A percentile compares a stretch with the other conserved stretches of the same genome.
Evolutionary conservation across 2,329 filamentous ascomycete genomes (phyloP).

Genomic region (Claviceps digitariae): DNA sequence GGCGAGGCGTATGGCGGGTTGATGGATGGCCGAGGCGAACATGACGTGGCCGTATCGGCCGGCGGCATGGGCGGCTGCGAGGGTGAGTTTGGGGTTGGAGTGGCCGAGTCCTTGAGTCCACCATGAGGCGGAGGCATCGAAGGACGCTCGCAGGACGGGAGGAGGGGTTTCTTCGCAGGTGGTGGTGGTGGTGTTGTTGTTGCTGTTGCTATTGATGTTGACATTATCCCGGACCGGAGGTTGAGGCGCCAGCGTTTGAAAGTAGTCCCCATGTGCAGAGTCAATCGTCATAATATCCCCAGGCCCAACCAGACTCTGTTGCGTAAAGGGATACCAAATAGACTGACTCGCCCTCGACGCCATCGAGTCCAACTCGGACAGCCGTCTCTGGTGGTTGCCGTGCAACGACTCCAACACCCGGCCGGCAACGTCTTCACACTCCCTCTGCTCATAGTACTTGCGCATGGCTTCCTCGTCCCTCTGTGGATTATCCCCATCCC

Average conservation of each 20-base stretch:
- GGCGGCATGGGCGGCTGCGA: constrained; percentile 68
- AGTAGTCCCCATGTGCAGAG: constrained; percentile 66
- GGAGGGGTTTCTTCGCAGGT: not conserved
- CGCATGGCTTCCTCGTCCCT: constrained; percentile 45
- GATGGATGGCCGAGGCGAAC: constrained; percentile 70
- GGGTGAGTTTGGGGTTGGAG: constrained; percentile 54
- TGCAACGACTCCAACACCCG: constrained; percentile 38
- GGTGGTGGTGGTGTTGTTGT: not conserved
- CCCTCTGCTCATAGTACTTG: constrained; percentile 46
- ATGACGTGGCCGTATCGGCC: constrained; percentile 80
- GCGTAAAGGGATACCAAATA: constrained; percentile 84
- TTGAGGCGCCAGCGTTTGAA: constrained; percentile 39
- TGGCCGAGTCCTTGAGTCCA: constrained; percentile 85
- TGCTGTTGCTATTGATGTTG: not conserved
- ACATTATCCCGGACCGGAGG: not conserved
- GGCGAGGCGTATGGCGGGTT: constrained; percentile 59
- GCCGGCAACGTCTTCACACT: constrained; percentile 23
- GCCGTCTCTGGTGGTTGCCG: constrained; percentile 38
- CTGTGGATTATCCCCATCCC: constrained; percentile 19
- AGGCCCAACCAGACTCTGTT: constrained; percentile 51
- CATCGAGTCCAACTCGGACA: constrained; percentile 48
- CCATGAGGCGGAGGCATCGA: constrained; percentile 80
- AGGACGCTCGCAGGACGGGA: constrained; percentile 36
- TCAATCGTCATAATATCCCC: constrained; percentile 62
- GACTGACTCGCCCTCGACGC: constrained; percentile 42